These are phyloP conservation scores for Apostasia ramifera DNA, from an alignment of 106 monocot genomes.

Conservation along the genomic window DNA sequence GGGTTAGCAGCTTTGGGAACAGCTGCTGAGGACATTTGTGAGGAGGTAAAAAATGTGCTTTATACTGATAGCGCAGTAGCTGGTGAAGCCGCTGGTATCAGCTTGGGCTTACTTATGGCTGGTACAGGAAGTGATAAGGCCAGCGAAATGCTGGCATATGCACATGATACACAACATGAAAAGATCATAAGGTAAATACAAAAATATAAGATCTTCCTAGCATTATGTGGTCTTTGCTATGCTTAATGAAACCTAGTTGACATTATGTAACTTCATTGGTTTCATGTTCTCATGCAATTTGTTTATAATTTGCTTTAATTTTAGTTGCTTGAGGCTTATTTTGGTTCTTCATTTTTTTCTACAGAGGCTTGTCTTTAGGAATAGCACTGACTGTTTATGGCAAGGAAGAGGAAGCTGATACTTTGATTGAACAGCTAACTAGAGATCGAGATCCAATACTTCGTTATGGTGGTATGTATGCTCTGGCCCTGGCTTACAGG, in stretches of 20 bases:
- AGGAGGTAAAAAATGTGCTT: conserved; percentile 91
- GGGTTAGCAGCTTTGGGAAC: conserved; percentile 96
- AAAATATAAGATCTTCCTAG: too few species aligned
- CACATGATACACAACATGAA: conserved; percentile 99
- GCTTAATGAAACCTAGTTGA: too few species aligned
- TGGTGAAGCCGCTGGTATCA: conserved; percentile 98
- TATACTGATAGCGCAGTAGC: conserved; percentile 90
- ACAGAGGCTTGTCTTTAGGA: conserved; percentile 69
- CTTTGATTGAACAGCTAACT: conserved; percentile 94
- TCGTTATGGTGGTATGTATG: conserved; percentile 99
- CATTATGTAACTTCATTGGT: too few species aligned
- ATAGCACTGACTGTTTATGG: conserved; percentile 98
- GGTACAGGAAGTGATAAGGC: conserved; percentile 93
- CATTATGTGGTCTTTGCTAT: too few species aligned
- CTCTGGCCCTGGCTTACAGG: conserved; percentile 87
- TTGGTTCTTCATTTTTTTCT: conserved; percentile 2
- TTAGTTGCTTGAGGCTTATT: not conserved
- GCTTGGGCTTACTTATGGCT: conserved; percentile 98
- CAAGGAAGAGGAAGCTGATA: conserved; percentile 95
- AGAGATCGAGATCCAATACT: conserved; percentile 99
- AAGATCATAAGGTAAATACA: conserved; percentile 82
- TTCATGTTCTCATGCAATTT: too few species aligned
- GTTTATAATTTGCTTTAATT: not conserved
- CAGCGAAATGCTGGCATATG: conserved; percentile 96
- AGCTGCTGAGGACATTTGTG: conserved; percentile 90